Evolutionary conservation across 2,329 filamentous ascomycete genomes (phyloP).

Genomic region (Paraphaeosphaeria minitans): DNA sequence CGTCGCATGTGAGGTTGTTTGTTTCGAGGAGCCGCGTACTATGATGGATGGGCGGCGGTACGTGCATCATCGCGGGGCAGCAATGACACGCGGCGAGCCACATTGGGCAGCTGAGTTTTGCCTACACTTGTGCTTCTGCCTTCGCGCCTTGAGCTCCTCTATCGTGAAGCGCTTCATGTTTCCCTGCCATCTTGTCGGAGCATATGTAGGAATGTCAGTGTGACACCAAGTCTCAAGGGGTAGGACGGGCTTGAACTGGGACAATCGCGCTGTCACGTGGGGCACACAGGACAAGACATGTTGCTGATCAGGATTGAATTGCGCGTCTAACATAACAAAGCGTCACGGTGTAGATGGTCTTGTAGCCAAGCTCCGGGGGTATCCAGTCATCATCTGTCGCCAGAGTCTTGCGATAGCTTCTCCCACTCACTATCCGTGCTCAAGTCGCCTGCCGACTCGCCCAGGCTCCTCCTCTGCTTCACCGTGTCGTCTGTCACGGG

Average conservation of each 20-base stretch:
- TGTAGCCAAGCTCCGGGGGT: slow-evolving; percentile 15
- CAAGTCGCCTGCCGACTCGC: slow-evolving; percentile 58
- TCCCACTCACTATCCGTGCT: slow-evolving; percentile 98
- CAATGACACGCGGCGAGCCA: background rate
- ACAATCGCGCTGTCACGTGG: slow-evolving; percentile 12
- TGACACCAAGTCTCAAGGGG: background rate
- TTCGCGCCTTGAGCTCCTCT: background rate
- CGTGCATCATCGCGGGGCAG: slow-evolving; percentile 36
- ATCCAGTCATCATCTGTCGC: slow-evolving; percentile 39
- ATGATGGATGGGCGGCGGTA: slow-evolving; percentile 24
- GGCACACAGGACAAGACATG: background rate
- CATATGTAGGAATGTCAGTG: background rate
- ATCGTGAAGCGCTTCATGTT: background rate
- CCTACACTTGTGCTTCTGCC: background rate
- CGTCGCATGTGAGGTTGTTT: slow-evolving; percentile 13
- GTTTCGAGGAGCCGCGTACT: slow-evolving; percentile 22
- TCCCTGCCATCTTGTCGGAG: background rate
- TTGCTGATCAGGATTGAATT: slow-evolving; percentile 4
- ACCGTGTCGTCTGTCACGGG: slow-evolving; percentile 44
- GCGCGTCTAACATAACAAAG: slow-evolving; percentile 13
- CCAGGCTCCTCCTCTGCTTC: slow-evolving; percentile 53
- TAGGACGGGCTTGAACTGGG: background rate
- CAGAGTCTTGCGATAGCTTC: slow-evolving; percentile 71
- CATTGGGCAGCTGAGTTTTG: background rate
- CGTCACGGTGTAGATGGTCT: slow-evolving; percentile 8